Conservation (phyloP, 2,329 filamentous ascomycete species). For the Sclerotinia glacialis region DNA sequence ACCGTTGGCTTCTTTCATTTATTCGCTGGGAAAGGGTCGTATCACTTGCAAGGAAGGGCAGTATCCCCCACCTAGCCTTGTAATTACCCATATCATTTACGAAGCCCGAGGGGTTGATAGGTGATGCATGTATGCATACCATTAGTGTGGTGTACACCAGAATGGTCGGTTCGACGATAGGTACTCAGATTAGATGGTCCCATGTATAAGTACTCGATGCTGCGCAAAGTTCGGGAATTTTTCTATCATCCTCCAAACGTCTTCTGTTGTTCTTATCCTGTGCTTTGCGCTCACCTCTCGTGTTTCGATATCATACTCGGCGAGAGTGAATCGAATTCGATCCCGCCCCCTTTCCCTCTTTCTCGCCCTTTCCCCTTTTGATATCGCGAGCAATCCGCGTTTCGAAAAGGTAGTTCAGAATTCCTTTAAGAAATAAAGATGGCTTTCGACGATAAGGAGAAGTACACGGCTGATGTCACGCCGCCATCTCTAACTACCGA, state of each 20-base stretch:
- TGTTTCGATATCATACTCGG: conserved; percentile 6
- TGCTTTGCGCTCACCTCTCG: neutral
- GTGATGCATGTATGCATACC: neutral
- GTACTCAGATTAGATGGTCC: neutral
- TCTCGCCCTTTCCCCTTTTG: too few species aligned
- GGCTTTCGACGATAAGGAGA: conserved; percentile 25
- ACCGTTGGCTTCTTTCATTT: neutral
- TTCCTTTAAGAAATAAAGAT: neutral
- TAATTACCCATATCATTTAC: conserved; percentile 14
- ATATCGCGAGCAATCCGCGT: neutral
- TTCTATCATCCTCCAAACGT: neutral
- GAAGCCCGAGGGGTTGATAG: neutral
- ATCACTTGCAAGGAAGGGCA: neutral
- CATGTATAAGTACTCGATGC: conserved; percentile 13
- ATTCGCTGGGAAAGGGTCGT: neutral
- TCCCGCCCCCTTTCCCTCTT: neutral
- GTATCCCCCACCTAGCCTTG: neutral
- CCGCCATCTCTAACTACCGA: conserved; percentile 4
- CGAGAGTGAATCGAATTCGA: conserved; percentile 13
- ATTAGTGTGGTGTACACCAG: conserved; percentile 3
- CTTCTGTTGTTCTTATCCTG: neutral
- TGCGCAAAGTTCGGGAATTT: neutral
- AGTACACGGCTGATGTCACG: conserved; percentile 23
- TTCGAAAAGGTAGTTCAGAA: neutral
- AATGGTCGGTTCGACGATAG: conserved; percentile 5